Evolutionary conservation across 169 alveolate species (phyloP).

Genomic region (Babesia divergens): DNA sequence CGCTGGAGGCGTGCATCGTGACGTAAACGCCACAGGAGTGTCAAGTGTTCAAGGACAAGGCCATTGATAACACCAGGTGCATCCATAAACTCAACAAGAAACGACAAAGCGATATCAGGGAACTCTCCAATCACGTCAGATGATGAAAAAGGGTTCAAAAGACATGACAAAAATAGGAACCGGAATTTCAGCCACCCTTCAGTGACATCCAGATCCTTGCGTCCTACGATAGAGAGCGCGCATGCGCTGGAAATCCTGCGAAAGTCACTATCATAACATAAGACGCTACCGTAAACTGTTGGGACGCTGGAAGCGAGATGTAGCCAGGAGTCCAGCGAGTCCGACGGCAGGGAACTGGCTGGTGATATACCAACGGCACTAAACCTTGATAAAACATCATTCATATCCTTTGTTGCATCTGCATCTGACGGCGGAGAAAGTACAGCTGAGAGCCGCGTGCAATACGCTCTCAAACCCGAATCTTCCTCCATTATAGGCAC

Average conservation of each 20-base stretch:
- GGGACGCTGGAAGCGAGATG: neutral
- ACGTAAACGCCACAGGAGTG: slow-evolving; percentile 28
- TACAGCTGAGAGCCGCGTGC: slow-evolving; percentile 2
- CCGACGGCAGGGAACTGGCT: neutral
- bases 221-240: neutral
- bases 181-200: slow-evolving; percentile 6
- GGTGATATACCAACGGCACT: neutral
- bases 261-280: slow-evolving; percentile 19
- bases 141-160: slow-evolving; percentile 33
- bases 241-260: neutral
- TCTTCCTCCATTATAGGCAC: neutral
- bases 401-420: neutral
- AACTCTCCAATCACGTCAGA: neutral
- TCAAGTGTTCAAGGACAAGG: slow-evolving; percentile 27
- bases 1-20: slow-evolving; percentile 25
- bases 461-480: neutral
- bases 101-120: slow-evolving; percentile 51
- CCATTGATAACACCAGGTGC: neutral
- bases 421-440: neutral
- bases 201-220: neutral
- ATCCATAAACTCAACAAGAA: slow-evolving; percentile 20
- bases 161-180: slow-evolving; percentile 21
- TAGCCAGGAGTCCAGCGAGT: neutral
- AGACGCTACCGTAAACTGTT: slow-evolving; percentile 8
- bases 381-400: slow-evolving; percentile 7